Evolutionary conservation across 768 basidiomycete species (phyloP).

Genomic region (Mycena maculata): DNA sequence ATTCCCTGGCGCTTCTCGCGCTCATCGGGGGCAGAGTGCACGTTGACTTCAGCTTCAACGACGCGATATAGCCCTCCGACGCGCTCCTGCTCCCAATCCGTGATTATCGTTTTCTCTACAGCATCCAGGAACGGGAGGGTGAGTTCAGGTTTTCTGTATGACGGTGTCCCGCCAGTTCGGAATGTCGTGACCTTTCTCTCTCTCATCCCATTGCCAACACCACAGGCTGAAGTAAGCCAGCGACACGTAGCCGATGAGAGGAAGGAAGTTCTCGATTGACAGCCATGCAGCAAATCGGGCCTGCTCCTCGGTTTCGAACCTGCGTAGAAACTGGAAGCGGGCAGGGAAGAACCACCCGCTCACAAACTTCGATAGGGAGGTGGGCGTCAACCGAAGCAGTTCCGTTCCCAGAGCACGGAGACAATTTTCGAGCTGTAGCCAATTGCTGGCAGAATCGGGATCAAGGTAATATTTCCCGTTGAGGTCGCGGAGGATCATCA

Average conservation of each 20-base stretch:
- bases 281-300: conserved; percentile 1
- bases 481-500: neutral
- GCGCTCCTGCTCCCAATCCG: neutral
- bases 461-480: neutral
- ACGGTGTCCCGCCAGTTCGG: neutral
- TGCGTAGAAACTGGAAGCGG: neutral
- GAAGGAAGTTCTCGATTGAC: neutral
- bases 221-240: neutral
- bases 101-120: neutral
- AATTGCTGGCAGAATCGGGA: neutral
- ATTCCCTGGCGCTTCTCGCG: neutral
- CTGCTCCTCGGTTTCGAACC: neutral
- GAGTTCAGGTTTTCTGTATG: neutral
- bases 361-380: neutral
- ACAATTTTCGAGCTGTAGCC: neutral
- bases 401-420: neutral
- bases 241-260: conserved; percentile 6
- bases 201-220: neutral
- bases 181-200: neutral
- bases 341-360: conserved; percentile 1
- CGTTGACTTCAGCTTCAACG: neutral
- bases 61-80: neutral
- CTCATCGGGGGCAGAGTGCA: neutral
- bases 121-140: neutral
- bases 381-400: neutral